Percentiles rank a stretch among this genome's conserved stretches.
phyloP scores from a whole-genome alignment of 805 yeast species.

The Lipomyces lipofer region DNA sequence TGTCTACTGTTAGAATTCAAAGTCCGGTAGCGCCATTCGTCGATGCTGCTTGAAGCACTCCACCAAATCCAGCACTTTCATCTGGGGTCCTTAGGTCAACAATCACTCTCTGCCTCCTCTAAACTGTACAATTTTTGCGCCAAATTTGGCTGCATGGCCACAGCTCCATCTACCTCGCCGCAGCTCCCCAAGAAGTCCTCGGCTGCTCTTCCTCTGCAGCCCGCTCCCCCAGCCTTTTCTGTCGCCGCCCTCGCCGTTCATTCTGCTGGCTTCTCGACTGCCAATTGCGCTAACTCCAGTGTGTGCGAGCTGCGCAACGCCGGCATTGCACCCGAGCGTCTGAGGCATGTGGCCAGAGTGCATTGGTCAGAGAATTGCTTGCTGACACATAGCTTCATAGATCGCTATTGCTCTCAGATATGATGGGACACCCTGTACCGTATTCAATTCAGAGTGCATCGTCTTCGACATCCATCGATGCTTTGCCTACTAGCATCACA shows the following conservation, averaged over 20 bases:
- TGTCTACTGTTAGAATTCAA: too few species aligned
- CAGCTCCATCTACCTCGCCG: constrained; percentile 18
- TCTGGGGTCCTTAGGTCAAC: too few species aligned
- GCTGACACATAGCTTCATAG: constrained; percentile 1
- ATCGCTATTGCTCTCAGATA: constrained; percentile 14
- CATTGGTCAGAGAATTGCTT: not conserved
- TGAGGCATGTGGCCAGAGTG: constrained; percentile 8
- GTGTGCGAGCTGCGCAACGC: constrained; percentile 20
- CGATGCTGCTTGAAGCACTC: too few species aligned
- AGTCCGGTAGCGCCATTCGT: too few species aligned
- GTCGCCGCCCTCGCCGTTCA: constrained; percentile 20
- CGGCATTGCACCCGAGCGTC: constrained; percentile 20
- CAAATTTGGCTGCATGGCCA: constrained; percentile 6
- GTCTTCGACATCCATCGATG: not conserved
- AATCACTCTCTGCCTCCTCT: not conserved
- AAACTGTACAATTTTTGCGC: too few species aligned
- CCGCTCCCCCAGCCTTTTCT: constrained; percentile 16
- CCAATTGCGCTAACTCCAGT: constrained; percentile 17
- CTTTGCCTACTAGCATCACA: not conserved
- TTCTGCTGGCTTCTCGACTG: constrained; percentile 18
- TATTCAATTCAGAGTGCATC: constrained; percentile 1
- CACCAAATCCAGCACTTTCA: too few species aligned
- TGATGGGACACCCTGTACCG: constrained; percentile 14
- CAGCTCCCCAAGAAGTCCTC: constrained; percentile 22
- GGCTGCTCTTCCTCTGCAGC: constrained; percentile 6